A percentile compares a stretch with the other conserved stretches of the same genome.
phyloP scores from a whole-genome alignment of 257 asterid species.

The Petunia secreta region DNA sequence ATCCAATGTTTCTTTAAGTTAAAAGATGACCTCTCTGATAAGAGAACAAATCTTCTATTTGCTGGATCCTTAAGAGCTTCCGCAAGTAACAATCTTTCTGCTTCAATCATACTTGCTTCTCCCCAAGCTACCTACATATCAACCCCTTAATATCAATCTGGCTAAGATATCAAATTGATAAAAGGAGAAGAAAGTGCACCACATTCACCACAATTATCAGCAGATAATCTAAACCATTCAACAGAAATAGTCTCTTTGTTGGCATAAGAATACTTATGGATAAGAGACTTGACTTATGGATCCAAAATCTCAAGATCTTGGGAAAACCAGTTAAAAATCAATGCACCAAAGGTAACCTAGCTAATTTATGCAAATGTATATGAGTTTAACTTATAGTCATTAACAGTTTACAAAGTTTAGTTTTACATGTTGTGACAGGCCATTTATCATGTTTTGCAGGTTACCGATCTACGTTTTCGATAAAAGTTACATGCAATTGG shows the following conservation, averaged over 20 bases:
- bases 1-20: constrained; percentile 8
- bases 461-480: no score
- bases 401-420: no score
- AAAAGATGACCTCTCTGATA: constrained; percentile 80
- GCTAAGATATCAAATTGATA: not conserved
- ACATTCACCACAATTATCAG: not conserved
- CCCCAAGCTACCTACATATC: constrained; percentile 93
- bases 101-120: constrained; percentile 92
- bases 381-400: no score
- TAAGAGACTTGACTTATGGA: not conserved
- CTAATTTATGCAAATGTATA: not conserved
- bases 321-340: not conserved
- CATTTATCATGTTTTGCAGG: no score
- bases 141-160: constrained; percentile 39
- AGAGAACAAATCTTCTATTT: constrained; percentile 86
- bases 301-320: not conserved
- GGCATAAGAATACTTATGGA: not conserved
- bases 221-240: not conserved
- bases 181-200: not conserved
- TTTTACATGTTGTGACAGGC: no score
- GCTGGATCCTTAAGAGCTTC: constrained; percentile 89
- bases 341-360: not conserved
- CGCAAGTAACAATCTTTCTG: constrained; percentile 83
- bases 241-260: not conserved
- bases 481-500: no score